Conservation (phyloP, 805 yeast species). For the Nakazawaea holstii region DNA sequence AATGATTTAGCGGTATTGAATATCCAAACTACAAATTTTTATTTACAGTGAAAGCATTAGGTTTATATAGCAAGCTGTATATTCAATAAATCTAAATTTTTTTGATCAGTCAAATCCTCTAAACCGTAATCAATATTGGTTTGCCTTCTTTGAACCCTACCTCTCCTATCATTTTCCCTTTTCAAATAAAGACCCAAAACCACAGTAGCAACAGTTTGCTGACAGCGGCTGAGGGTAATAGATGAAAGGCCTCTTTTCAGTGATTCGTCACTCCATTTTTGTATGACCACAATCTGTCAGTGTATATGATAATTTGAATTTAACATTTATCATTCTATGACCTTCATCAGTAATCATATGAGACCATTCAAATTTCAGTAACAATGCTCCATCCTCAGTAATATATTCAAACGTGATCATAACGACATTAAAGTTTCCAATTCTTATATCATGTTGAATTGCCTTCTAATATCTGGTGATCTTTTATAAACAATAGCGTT, state of each 20-base stretch:
- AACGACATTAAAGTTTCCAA: conserved; percentile 69
- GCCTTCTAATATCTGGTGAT: conserved; percentile 64
- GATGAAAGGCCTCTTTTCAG: conserved; percentile 21
- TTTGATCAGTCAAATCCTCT: conserved; percentile 5
- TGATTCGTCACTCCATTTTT: too few relatives aligned
- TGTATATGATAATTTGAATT: conserved; percentile 67
- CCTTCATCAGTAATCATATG: conserved; percentile 92
- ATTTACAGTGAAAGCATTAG: conserved; percentile 91
- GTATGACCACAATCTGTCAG: too few relatives aligned
- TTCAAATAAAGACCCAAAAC: conserved; percentile 2
- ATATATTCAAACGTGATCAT: conserved; percentile 80
- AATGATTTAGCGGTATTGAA: conserved; percentile 68
- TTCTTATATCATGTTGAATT: conserved; percentile 57
- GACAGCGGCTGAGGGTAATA: conserved; percentile 8
- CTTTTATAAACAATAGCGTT: conserved; percentile 75
- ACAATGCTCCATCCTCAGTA: conserved; percentile 67
- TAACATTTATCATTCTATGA: conserved; percentile 80
- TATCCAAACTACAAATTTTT: conserved; percentile 89
- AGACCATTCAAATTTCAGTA: conserved; percentile 67
- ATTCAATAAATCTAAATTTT: background rate
- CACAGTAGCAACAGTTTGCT: background rate
- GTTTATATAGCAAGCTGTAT: conserved; percentile 40
- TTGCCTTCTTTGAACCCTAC: background rate
- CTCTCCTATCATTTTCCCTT: conserved; percentile 5
- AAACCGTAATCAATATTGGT: background rate